Evolutionary conservation across 1,284 basidiomycete genomes (phyloP), one percentile per base, ranked within the genome.

Genomic region (Ustilago xerochloae): DNA sequence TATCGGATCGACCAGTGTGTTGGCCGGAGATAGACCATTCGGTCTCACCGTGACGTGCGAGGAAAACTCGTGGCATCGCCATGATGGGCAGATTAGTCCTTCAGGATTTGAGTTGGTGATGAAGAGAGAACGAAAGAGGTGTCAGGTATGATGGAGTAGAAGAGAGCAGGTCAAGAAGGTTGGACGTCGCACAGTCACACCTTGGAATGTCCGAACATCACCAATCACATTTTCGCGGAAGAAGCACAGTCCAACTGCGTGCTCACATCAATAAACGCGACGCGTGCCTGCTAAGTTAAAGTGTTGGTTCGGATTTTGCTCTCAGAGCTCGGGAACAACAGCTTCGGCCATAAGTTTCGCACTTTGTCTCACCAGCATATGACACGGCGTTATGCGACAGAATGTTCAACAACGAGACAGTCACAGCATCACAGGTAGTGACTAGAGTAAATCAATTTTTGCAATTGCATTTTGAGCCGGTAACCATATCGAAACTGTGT

Each of bases 21-120:
- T 79, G 76, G 13, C 81, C 81, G 13, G 67, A 76, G 55, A 81
- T 75, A 39, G 80, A 78, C 82, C 82, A 84, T 60, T 80, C 81
- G 16, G 82, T 84, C 64, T 76, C 79, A 58, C 81, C 82, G 59
- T 84, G 82, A 13, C 82, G 80, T 28, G 79, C 75, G 16, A 84
- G 63, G 36, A 83, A 76, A 36, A 84, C 75, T 32, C 80, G 66
- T 9, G 82, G 82, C 80, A 83, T 81, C 47, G 65, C 52, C 73
- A 75, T 75, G 32, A 28, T 63, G 55, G 46, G 33, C 33, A 38
- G 20, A 13, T 20, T 29, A 33, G 4, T 43, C 18, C 47, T n/a
- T n/a, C n/a, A n/a, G n/a, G n/a, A n/a, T n/a, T 6, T 29, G 35
- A 52, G 24, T 9, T 51, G 28, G 24, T 47, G 45, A 30, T 18